Evolutionary conservation across 306 rosid genomes (phyloP).

Genomic region (Mimosa pudica): DNA sequence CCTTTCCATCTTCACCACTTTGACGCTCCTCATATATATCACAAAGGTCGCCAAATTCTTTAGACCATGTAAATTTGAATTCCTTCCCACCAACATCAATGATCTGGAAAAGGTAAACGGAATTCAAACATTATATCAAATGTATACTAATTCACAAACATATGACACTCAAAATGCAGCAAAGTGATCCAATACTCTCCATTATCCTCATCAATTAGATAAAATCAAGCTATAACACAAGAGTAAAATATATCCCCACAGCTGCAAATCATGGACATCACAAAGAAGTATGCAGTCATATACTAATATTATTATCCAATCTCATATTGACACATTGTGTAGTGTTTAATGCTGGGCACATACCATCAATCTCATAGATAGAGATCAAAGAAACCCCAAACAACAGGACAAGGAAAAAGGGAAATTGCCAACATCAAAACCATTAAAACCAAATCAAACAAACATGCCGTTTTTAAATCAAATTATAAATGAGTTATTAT

Average conservation of each 20-base stretch:
- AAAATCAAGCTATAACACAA: not conserved
- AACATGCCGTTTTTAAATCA: too few species aligned
- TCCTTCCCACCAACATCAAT: slow-evolving; percentile 95
- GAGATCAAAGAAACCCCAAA: too few species aligned
- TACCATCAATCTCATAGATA: not conserved
- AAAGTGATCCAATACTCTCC: not conserved
- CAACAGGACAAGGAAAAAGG: too few species aligned
- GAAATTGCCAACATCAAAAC: too few species aligned
- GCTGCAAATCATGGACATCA: not conserved
- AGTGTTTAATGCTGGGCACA: not conserved
- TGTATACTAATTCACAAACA: not conserved
- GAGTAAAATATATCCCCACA: not conserved
- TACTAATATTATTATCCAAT: not conserved
- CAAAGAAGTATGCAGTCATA: not conserved
- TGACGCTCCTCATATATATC: slow-evolving; percentile 82
- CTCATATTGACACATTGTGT: not conserved
- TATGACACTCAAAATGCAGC: not conserved
- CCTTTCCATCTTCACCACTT: slow-evolving; percentile 79
- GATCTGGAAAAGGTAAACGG: slow-evolving; percentile 54
- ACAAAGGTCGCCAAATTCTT: slow-evolving; percentile 78
- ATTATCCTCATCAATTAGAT: not conserved
- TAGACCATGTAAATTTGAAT: slow-evolving; percentile 85
- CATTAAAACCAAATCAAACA: too few species aligned
- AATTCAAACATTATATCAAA: slow-evolving; percentile 34
- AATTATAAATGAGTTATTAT: too few species aligned